Percentiles rank a stretch among this genome's conserved stretches.
phyloP scores from a whole-genome alignment of 495 filamentous ascomycete species.

The Chaetomium cochliodes region DNA sequence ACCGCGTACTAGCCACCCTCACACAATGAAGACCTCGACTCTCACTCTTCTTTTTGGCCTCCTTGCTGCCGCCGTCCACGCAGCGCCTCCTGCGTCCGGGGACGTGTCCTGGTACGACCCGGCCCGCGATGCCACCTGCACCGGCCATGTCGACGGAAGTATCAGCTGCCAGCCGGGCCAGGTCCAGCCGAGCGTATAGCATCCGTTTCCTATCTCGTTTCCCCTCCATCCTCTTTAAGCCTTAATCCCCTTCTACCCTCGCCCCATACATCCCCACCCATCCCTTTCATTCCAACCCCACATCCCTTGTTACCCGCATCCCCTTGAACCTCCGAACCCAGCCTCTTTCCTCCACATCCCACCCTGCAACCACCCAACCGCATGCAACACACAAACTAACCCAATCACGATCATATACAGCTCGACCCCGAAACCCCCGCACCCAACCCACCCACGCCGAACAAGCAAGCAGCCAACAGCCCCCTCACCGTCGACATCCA shows the following conservation, averaged over 20 bases:
- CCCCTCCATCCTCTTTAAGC: too few relatives aligned
- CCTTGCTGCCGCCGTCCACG: neutral
- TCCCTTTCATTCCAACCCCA: neutral
- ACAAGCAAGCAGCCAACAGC: neutral
- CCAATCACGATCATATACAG: neutral
- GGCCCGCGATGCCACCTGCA: conserved; percentile 10
- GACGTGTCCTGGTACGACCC: conserved; percentile 11
- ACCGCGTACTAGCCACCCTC: neutral
- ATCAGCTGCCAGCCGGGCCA: conserved; percentile 8
- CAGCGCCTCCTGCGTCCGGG: neutral
- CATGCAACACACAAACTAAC: too few relatives aligned
- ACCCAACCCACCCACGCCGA: neutral
- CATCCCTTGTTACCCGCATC: too few relatives aligned
- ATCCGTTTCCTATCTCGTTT: too few relatives aligned
- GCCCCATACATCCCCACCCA: too few relatives aligned
- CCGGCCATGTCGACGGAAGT: neutral
- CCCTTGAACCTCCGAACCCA: too few relatives aligned
- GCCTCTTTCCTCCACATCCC: too few relatives aligned
- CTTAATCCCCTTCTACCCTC: neutral
- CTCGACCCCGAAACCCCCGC: neutral
- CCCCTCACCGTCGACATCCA: neutral
- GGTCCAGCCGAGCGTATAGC: neutral
- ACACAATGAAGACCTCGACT: conserved; percentile 1
- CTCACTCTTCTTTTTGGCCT: neutral
- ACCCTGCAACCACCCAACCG: too few relatives aligned